These are phyloP conservation scores for Pythium phragmitis DNA, from an alignment of 352 stramenopile species.

Conservation along the genomic window DNA sequence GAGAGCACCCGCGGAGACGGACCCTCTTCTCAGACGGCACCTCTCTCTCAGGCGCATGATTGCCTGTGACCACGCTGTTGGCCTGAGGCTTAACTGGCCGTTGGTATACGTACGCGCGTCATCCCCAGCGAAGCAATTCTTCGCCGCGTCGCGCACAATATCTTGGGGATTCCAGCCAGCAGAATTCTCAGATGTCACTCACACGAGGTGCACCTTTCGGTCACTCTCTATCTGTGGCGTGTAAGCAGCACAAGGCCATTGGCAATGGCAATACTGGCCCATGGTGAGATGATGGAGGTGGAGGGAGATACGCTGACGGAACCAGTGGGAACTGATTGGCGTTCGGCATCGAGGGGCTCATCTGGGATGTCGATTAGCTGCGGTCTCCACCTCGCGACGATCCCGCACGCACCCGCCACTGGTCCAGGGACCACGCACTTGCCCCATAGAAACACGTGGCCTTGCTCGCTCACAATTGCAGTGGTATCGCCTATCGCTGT, in stretches of 20 bases:
- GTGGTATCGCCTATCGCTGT: conserved; percentile 28
- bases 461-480: conserved; percentile 29
- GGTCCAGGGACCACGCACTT: conserved; percentile 15
- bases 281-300: conserved; percentile 12
- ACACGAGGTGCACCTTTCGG: not conserved
- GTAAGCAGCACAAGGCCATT: conserved; percentile 43
- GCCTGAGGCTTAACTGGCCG: not conserved
- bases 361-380: conserved; percentile 13
- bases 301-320: not conserved
- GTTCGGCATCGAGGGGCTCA: not conserved
- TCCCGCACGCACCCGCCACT: conserved; percentile 12
- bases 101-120: not conserved
- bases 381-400: conserved; percentile 17
- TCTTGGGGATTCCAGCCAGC: not conserved
- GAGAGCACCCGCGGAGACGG: not conserved
- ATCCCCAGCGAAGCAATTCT: not conserved
- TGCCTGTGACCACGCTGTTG: not conserved
- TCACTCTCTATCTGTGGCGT: not conserved
- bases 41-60: not conserved
- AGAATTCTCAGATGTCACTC: not conserved
- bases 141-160: not conserved
- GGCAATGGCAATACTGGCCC: conserved; percentile 47
- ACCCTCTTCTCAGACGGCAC: not conserved
- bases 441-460: conserved; percentile 29
- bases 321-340: not conserved